Base-by-base conservation (phyloP, 345 rosid species). In the Abelmoschus esculentus region DNA sequence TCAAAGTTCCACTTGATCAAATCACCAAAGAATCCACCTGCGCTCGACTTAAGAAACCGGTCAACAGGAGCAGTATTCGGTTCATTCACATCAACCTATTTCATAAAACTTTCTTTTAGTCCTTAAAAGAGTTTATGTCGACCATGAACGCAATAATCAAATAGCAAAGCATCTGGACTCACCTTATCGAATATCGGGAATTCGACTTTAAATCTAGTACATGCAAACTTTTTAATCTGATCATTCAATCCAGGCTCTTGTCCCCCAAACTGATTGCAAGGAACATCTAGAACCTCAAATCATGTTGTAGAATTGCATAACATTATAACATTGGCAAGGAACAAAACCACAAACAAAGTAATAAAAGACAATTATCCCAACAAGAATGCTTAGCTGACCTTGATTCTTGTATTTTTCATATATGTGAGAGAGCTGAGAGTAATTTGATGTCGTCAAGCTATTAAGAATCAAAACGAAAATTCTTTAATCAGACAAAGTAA, bases 151-250 rank as follows among this genome's bases (percentile, higher is more conserved):
- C 7, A 59, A 4, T 2, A 54, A 7, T 50, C 31, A 56, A 34
- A 9, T 49, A 70, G 62, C 38, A 61, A 55, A 63, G 26, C 17
- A 46, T 40, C 49, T 47, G 29, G 32, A 49, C 36, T 4, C 57
- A 85, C 97, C 92, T 90, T 93, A 71, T 90, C 96, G 55, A 93
- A 93, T 38, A 93, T 89, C 6, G 97, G 97, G 67, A 87, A 93
- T 79, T 93, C 98, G 53, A 97, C 98, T 80, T 93, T 93, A 60
- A 86, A 93, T 49, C 86, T 81, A 26, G 97, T 89, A 75, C 97
- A 89, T 12, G 93, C 97, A 17, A 83, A 83, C 34, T 90, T 76
- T 77, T 90, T 84, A 71, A 93, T 93, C 80, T 93, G 90, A 7
- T 90, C 76, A 70, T 87, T 93, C 69, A 84, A 82, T 44, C 90